Base-by-base conservation (phyloP, 225 moss, liverwort and hornwort species). In the Sphagnum contortum region DNA sequence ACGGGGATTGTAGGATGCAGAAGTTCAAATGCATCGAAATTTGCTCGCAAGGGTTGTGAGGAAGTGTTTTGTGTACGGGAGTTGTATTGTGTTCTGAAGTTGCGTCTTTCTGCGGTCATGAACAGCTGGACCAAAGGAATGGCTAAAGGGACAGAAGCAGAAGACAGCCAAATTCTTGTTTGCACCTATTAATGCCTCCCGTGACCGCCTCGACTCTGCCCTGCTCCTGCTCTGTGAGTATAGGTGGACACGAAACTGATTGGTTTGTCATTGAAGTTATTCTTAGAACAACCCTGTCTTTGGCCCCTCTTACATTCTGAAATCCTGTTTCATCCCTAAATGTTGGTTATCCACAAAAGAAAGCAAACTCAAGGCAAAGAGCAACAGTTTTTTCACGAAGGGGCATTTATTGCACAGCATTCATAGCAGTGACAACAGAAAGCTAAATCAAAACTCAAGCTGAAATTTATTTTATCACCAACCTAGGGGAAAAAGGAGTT, bases 71-170 rank as follows among this genome's bases (percentile, higher is more conserved):
- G 29, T 29, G 29, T 29, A 29, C 29, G 29, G 29, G 29, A 29
- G 29, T 29, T 29, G 29, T 29, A 29, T 29, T 29, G 29, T 29
- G 29, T 29, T 29, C 29, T 29, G 29, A 29, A 29, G 0, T 29
- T 29, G 29, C 29, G 1, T 29, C 29, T 29, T 29, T 29, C 29
- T 29, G 29, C 0, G 29, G 29, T 29, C 29, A 29, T 2, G 48
- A 51, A 64, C 82, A 90, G 90, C 88, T 48, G 91, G 91, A 49
- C 77, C 88, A 55, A 91, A 75, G 77, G 86, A 91, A 67, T 91
- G 91, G 91, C 78, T 92, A 61, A 83, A 61, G 71, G 88, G 74
- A 57, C 89, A 92, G 81, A 92, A 92, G 72, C 80, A 89, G 66
- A 92, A 80, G 68, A 88, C 83, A 11, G 77, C 83, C 5, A 76